Base-by-base conservation (phyloP, 495 filamentous ascomycete species). In the Hypomontagnella monticulosa region DNA sequence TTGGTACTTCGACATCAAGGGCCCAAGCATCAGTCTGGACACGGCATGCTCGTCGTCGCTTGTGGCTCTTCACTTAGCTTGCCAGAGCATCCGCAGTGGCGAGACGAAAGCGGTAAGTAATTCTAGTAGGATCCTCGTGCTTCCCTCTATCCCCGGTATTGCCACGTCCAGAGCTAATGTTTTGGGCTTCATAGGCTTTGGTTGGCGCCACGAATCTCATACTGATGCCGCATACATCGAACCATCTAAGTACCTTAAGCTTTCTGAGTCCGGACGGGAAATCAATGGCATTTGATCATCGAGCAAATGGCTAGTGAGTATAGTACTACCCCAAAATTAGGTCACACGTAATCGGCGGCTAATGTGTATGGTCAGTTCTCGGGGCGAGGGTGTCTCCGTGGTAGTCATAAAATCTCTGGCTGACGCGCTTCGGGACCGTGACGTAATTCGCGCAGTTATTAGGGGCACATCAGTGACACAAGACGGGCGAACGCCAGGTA, bases 21-120 rank as follows among this genome's bases (percentile, higher is more conserved):
- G 86, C 0, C 81, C 85, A 0, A 80, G 76, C 1, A 80, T 87
- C 76, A 85, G 82, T 0, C 73, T 88, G 4, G 85, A 89, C 56
- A 88, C 85, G 0, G 86, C 84, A 0, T 89, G 86, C 57, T 87
- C 84, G 3, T 81, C 80, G 0, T 81, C 78, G 14, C 68, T 88
- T 11, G 73, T 80, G 1, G 84, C 83, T 0, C 59, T 87, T 6
- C 81, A 87, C 56, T 71, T 74, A 47, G 84, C 76, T 5, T 75
- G 78, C 14, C 82, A 84, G 64, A 80, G 74, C 36, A 59, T 85
- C 18, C 71, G 73, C 19, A 73, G 49, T 23, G 78, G 79, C 9
- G 80, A 85, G 53, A 79, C 79, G 23, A 27, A 27, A 27, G 23
- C 23, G 23, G 23, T 27, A 27, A 6, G 23, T 27, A 27, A 2